Evolutionary conservation across 2,329 filamentous ascomycete genomes (phyloP).

Genomic region (Trichoderma sp.): DNA sequence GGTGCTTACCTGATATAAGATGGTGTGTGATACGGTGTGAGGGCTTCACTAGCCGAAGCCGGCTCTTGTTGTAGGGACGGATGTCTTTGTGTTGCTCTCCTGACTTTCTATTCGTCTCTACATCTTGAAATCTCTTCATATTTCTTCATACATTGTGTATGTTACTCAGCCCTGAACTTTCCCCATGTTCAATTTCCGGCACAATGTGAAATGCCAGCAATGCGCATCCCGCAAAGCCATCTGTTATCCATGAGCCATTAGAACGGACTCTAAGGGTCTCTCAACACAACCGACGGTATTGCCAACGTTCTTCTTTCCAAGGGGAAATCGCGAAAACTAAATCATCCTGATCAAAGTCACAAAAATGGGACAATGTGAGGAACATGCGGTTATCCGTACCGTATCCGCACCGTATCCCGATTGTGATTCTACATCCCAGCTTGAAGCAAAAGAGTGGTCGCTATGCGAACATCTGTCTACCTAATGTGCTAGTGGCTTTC

Average conservation of each 20-base stretch:
- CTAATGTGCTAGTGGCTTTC: too few species aligned
- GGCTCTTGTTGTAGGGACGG: background rate
- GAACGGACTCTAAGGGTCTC: background rate
- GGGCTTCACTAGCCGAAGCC: background rate
- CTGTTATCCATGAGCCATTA: background rate
- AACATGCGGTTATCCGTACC: constrained; percentile 2
- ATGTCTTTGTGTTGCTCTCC: background rate
- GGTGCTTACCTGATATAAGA: background rate
- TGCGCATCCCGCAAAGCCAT: background rate
- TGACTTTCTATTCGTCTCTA: too few species aligned
- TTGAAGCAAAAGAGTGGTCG: background rate
- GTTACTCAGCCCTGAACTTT: too few species aligned
- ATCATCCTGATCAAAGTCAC: background rate
- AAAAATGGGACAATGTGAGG: background rate
- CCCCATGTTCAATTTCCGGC: too few species aligned
- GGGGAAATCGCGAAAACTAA: background rate
- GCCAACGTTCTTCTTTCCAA: background rate
- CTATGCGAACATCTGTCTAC: too few species aligned
- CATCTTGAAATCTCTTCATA: background rate
- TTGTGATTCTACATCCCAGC: background rate
- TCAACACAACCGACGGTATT: background rate
- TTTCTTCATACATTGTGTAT: background rate
- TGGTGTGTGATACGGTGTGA: background rate
- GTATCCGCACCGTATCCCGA: constrained; percentile 14
- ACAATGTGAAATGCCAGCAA: background rate